Conservation (phyloP, 2,329 filamentous ascomycete species). For the Emmonsia crescens region DNA sequence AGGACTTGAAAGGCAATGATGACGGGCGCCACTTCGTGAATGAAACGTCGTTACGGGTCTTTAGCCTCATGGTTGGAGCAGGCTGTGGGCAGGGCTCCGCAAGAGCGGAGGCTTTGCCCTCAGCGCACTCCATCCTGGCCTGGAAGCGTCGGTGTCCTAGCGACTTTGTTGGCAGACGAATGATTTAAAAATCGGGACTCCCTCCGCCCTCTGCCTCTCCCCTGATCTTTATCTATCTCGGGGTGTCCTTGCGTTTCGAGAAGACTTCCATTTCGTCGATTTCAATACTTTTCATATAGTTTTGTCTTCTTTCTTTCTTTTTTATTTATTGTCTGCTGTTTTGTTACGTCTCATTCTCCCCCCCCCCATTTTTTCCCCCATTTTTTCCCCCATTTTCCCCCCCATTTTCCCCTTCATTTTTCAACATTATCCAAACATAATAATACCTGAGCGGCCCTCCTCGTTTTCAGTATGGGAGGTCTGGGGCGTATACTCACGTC, state of each 20-base stretch:
- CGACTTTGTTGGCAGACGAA: too few relatives aligned
- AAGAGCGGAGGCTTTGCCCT: too few relatives aligned
- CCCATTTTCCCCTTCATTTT: not conserved
- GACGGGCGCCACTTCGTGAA: too few relatives aligned
- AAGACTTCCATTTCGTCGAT: not conserved
- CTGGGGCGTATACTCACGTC: slow-evolving; percentile 1
- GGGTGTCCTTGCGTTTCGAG: not conserved
- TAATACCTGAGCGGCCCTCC: not conserved
- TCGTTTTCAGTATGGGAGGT: not conserved
- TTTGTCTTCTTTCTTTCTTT: not conserved
- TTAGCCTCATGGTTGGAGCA: too few relatives aligned
- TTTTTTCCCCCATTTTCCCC: too few relatives aligned
- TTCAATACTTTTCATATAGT: not conserved
- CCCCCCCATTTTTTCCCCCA: too few relatives aligned
- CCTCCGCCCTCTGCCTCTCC: not conserved
- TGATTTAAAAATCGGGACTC: too few relatives aligned
- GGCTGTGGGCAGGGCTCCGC: too few relatives aligned
- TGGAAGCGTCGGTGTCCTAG: too few relatives aligned
- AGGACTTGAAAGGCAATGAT: too few relatives aligned
- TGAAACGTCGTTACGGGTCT: too few relatives aligned
- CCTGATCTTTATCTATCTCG: not conserved
- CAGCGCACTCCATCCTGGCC: too few relatives aligned
- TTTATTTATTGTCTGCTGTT: not conserved
- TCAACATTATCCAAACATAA: not conserved
- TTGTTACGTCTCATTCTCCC: not conserved